Evolutionary conservation across 2,329 filamentous ascomycete species (phyloP), one percentile per base, ranked within the genome.

Genomic region (Parastagonospora avenae): DNA sequence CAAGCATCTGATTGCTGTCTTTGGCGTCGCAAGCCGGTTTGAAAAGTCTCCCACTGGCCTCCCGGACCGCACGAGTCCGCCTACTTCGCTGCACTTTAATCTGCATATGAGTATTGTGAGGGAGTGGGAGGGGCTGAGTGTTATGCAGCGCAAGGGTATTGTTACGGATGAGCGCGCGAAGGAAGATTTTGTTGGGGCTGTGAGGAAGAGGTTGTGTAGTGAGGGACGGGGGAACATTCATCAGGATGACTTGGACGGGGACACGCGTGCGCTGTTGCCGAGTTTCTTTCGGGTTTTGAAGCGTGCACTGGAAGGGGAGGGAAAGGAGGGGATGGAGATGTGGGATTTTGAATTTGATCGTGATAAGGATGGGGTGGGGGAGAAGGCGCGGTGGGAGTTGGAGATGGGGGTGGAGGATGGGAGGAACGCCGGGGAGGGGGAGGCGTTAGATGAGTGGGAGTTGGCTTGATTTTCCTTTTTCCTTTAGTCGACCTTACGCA

Each of bases 91-190:
- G 8, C 68, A 72, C 42, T 48, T 33, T 6, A 73, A 64, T 15
- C 30, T 70, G 27, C 68, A 73, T 36, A 60, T 65, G 5, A 60
- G 44, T 46, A 59, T 70, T 19, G 67, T 54, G 24, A 49, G 64
- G 10, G 57, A 57, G 11, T 72, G 68, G 70, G 50, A 54, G 2
- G 32, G 35, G 30, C 43, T 57, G 5, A 37, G 40, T 1, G 16
- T 9, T 1, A 48, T 51, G 4, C 39, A 43, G 29, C 41, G 59
- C n/a, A 45, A 41, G 4, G 48, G 19, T 1, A 49, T 63, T 28
- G 41, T 55, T 1, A 29, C 42, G 14, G 32, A 42, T 8, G 54
- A 48, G 7, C 37, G 10, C 4, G 55, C 37, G 10, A 36, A 52
- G 8, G 42, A 52, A 9, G 48, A 30, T 1, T 71, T 71, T 37